Base-by-base conservation (phyloP, 192 early-diverging fungal species). In the Gryganskiella cystojenkinii region DNA sequence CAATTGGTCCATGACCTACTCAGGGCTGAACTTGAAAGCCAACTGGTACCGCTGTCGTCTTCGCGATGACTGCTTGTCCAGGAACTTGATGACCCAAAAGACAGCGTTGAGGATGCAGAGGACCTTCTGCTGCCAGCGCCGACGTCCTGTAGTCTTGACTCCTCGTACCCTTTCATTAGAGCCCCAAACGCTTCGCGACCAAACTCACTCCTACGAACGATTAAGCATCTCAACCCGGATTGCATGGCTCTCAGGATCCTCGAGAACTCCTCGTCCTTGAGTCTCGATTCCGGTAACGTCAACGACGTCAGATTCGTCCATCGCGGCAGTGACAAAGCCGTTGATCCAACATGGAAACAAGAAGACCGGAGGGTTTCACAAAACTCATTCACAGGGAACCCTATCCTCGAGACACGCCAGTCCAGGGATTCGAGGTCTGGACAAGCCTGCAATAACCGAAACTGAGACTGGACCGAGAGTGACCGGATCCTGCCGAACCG, bases 121-220 rank as follows among this genome's bases (percentile, higher is more conserved):
- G 37, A 40, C 13, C 37, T 40, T 40, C 37, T 40, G 37, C 7
- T 13, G 13, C 37, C 13, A 13, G 13, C 37, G 37, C 37, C 37
- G 13, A 40, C 7, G 13, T 9, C 7, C 37, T 40, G 37, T 5
- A 9, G 7, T 13, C 5, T 13, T 9, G 13, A 40, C 37, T 5
- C 37, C 13, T 40, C 13, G 37, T 40, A 40, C 7, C 37, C 37
- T 13, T 40, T 40, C 37, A 40, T 59, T 13, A 73, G 42, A 0
- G 71, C 61, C 24, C 3, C 31, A 47, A 65, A 73, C 0, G 71
- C 43, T 17, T 15, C 3, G 3, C 15, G 6, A 33, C 33, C 71
- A 30, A 73, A 73, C 43, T 73, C 71, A 45, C 71, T 73, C 27
- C 71, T 65, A 14, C 62, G 56, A 14, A 57, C 57, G 15, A 55